These are phyloP conservation scores for Pyrenochaeta sp. DNA, from an alignment of 2,329 filamentous ascomycete species.

Conservation along the genomic window DNA sequence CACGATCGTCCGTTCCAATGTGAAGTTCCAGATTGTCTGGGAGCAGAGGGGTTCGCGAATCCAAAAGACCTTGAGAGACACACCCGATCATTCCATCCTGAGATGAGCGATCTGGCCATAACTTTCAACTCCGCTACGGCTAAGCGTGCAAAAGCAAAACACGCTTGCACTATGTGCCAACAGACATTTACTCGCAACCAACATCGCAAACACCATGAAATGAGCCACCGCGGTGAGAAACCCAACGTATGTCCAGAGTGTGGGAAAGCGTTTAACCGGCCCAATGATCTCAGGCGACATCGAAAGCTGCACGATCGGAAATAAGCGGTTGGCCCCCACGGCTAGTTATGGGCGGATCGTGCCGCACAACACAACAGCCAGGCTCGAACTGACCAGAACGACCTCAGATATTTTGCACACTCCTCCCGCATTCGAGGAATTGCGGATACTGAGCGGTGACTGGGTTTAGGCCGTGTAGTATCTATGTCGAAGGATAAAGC, in stretches of 20 bases:
- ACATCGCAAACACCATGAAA: constrained; percentile 47
- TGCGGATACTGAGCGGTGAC: not conserved
- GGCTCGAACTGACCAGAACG: not conserved
- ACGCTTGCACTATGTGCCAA: constrained; percentile 47
- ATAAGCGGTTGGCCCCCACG: not conserved
- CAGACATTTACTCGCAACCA: constrained; percentile 52
- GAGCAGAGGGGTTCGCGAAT: constrained; percentile 52
- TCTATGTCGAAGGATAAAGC: not conserved
- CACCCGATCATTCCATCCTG: constrained; percentile 34
- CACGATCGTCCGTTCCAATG: constrained; percentile 56
- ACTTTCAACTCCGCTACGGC: constrained; percentile 24
- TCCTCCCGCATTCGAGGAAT: not conserved
- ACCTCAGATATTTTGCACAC: not conserved
- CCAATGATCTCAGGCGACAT: constrained; percentile 34
- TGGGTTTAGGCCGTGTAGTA: not conserved
- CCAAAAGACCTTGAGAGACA: constrained; percentile 49
- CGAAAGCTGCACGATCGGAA: constrained; percentile 35
- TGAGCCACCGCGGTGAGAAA: constrained; percentile 47
- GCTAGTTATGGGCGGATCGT: not conserved
- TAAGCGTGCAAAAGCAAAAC: constrained; percentile 27
- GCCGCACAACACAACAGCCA: not conserved
- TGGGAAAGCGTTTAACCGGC: constrained; percentile 36
- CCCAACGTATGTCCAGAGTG: constrained; percentile 34
- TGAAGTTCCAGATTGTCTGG: constrained; percentile 44
- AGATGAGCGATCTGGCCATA: constrained; percentile 31